Evolutionary conservation across 257 asterid species (phyloP).

Genomic region (Ligustrum vulgare): DNA sequence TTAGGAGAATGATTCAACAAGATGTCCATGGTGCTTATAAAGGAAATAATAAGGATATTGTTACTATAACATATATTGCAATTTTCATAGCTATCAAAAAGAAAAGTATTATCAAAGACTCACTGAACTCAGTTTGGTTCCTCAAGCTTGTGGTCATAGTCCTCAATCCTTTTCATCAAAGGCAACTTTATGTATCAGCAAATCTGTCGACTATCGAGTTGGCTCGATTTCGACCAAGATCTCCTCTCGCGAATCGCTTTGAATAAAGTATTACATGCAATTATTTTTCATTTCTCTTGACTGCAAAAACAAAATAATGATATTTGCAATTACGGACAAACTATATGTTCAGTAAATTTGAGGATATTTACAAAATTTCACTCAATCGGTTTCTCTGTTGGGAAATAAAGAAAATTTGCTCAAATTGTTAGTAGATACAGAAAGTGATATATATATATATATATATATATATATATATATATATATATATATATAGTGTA

Average conservation of each 20-base stretch:
- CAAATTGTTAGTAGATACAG: neutral
- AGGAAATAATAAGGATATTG: neutral
- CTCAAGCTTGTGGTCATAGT: neutral
- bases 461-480: too few relatives aligned
- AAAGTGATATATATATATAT: neutral
- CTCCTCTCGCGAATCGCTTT: neutral
- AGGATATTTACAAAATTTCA: neutral
- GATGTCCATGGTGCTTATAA: neutral
- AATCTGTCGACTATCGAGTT: neutral
- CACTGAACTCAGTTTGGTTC: neutral
- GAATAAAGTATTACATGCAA: neutral
- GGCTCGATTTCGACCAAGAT: neutral
- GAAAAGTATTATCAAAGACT: neutral
- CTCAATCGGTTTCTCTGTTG: neutral
- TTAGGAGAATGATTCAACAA: neutral
- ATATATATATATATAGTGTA: neutral
- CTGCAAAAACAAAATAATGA: slow-evolving; percentile 26
- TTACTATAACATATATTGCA: neutral
- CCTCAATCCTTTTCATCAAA: neutral
- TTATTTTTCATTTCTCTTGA: slow-evolving; percentile 38
- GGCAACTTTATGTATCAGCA: neutral
- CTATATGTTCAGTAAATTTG: neutral
- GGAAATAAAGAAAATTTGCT: neutral
- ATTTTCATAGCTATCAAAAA: neutral
- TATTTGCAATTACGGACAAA: neutral